Evolutionary conservation across 1,284 basidiomycete species (phyloP).

Genomic region (Moesziomyces parantarcticus): DNA sequence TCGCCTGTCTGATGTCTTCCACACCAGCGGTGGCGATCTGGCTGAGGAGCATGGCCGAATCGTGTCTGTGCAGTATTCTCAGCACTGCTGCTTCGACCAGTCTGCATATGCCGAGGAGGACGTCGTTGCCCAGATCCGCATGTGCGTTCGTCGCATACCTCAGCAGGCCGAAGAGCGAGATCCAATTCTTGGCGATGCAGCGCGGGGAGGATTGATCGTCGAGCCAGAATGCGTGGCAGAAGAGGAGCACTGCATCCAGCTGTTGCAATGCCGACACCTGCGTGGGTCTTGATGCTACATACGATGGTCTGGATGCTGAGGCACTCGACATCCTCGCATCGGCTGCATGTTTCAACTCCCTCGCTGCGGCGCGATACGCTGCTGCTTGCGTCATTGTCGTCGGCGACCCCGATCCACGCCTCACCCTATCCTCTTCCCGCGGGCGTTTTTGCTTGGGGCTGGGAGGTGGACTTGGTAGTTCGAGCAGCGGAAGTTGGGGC

Average conservation of each 20-base stretch:
- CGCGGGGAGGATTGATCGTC: conserved; percentile 65
- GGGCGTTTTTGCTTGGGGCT: conserved; percentile 8
- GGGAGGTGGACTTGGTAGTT: conserved; percentile 33
- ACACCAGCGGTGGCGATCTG: neutral
- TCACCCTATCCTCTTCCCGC: neutral
- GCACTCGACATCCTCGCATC: conserved; percentile 38
- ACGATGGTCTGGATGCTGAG: conserved; percentile 16
- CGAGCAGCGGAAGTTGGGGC: neutral
- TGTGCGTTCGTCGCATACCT: conserved; percentile 44
- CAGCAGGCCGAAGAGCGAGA: conserved; percentile 40
- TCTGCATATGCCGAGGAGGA: conserved; percentile 45
- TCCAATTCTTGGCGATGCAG: conserved; percentile 45
- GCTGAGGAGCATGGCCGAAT: conserved; percentile 19
- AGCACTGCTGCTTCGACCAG: conserved; percentile 48
- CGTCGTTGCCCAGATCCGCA: conserved; percentile 25
- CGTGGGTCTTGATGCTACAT: conserved; percentile 27
- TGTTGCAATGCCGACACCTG: conserved; percentile 69
- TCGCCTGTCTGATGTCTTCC: conserved; percentile 2
- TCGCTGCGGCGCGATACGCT: conserved; percentile 47
- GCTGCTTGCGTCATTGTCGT: conserved; percentile 7
- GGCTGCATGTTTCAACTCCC: conserved; percentile 66
- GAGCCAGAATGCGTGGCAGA: conserved; percentile 71
- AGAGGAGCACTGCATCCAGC: conserved; percentile 71
- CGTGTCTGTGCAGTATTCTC: conserved; percentile 39
- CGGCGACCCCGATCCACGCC: neutral